Base-by-base conservation (phyloP, 2,329 filamentous ascomycete species). In the Nemania sp. region DNA sequence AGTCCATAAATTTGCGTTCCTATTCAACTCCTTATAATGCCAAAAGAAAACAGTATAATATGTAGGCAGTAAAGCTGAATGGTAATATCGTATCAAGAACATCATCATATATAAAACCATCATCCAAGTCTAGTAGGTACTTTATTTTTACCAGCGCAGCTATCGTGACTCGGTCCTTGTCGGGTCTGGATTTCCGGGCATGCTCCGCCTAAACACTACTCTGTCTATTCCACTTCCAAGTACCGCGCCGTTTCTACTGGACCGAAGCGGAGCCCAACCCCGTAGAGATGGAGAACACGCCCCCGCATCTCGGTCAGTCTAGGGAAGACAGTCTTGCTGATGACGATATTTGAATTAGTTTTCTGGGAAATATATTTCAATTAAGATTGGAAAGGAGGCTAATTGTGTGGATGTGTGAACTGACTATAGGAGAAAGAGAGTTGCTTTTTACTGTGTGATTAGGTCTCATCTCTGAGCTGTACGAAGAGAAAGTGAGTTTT, bases 301-400 rank as follows among this genome's bases (percentile, higher is more conserved):
- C 56, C 52, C 52, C 56, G 51, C 55, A 52, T 42, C 36, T n/a
- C n/a, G n/a, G n/a, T 30, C 31, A 17, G 14, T n/a, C 42, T 11
- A 17, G 30, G 52, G n/a, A 43, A 15, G 20, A 19, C 28, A 14
- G 31, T 7, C 28, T n/a, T 28, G 17, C 12, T n/a, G 6, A 24
- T 41, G 30, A 15, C 30, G 19, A 15, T n/a, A 50, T n/a, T n/a
- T 43, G 22, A 36, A 6, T 14, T 33, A 12, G n/a, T 49, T 31
- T 36, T 14, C 23, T n/a, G 9, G 39, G 39, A 2, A 28, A 49
- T 40, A 22, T 9, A 5, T 17, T 15, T 7, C 2, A 5, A 7
- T 17, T 36, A 43, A 7, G 5, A 22, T 37, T 44, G 6, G 39
- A 8, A 28, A 20, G 30, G 37, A 36, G 24, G 9, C 12, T 5